Base-by-base conservation (phyloP, 2,329 filamentous ascomycete genomes). In the Phialophora macrospora region DNA sequence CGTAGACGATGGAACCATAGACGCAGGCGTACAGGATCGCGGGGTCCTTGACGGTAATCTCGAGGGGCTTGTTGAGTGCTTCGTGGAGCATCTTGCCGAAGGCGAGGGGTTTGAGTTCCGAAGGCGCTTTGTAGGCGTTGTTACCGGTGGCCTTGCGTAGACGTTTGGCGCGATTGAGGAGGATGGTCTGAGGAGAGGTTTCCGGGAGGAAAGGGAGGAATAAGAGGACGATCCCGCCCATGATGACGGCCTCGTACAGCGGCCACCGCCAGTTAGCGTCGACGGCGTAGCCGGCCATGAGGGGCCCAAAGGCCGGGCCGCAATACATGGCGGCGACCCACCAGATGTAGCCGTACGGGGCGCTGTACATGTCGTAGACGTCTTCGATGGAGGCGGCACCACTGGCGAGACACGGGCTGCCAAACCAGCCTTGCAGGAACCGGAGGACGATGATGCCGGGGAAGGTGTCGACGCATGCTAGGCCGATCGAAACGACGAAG, bases 401-500 rank as follows among this genome's bases (percentile, higher is more conserved):
- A 11, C 83, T 89, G 0, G 88, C 87, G 6, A 91, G 77, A 73
- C 85, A 87, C 0, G 88, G 88, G 4, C 82, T 85, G 12, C 88
- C 87, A 67, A 89, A 88, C 79, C 89, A 87, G 2, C 87, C 88
- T 68, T 86, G 85, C 2, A 90, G 76, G 75, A 89, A 89, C 0
- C 87, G 83, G 1, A 88, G 79, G 4, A 89, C 84, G 72, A 90
- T 81, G 9, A 92, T 79, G 0, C 87, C 87, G 0, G 85, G 77
- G 59, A 88, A 89, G 76, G 87, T 89, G 49, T 83, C 76, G 2
- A 86, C 85, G 0, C 91, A 75, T 0, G 87, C 85, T 0, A 87
- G 85, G 0, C 88, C 87, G n/a, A 91, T 82, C 3, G 84, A 86
- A 17, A 92, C 75, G 65, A 91, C 82, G 60, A 89, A 85, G 74